phyloP scores from a whole-genome alignment of 1,284 basidiomycete genomes.

The Takashimella koratensis region DNA sequence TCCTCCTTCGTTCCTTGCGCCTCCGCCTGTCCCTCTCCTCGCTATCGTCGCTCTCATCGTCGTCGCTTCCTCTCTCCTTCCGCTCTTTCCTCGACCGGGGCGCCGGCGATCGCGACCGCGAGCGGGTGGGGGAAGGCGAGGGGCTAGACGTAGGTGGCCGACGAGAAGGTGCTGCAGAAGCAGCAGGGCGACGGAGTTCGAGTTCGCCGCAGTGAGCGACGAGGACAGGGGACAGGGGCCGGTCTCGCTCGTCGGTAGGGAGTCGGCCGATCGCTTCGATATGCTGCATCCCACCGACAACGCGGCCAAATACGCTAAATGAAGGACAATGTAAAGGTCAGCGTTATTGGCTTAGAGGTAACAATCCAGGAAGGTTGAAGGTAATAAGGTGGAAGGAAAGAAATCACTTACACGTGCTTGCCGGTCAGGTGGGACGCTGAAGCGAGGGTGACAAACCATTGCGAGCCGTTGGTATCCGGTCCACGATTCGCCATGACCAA shows the following conservation, averaged over 20 bases:
- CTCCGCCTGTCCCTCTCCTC: constrained; percentile 12
- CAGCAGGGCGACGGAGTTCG: constrained; percentile 57
- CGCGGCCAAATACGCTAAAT: constrained; percentile 50
- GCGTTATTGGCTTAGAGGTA: background rate
- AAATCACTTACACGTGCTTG: constrained; percentile 51
- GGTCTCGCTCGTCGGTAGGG: constrained; percentile 50
- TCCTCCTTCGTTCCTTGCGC: constrained; percentile 9
- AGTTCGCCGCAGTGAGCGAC: constrained; percentile 81
- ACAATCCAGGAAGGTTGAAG: too few relatives aligned
- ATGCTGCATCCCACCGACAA: constrained; percentile 51
- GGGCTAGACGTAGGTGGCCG: background rate
- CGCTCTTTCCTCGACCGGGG: constrained; percentile 3
- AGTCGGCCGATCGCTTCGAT: constrained; percentile 51
- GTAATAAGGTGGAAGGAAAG: background rate
- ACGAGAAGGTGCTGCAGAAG: too few relatives aligned
- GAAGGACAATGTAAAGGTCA: background rate
- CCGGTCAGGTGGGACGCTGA: constrained; percentile 50
- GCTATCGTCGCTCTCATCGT: constrained; percentile 15
- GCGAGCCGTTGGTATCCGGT: constrained; percentile 57
- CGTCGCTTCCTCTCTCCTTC: constrained; percentile 14
- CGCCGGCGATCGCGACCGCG: constrained; percentile 14
- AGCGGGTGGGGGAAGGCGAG: constrained; percentile 8
- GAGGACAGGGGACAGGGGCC: constrained; percentile 66
- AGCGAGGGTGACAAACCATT: constrained; percentile 51
- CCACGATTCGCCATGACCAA: constrained; percentile 64